Percentiles rank a stretch among this genome's conserved stretches.
phyloP scores from a whole-genome alignment of 352 stramenopile genomes.

The Globisporangium alternatum region DNA sequence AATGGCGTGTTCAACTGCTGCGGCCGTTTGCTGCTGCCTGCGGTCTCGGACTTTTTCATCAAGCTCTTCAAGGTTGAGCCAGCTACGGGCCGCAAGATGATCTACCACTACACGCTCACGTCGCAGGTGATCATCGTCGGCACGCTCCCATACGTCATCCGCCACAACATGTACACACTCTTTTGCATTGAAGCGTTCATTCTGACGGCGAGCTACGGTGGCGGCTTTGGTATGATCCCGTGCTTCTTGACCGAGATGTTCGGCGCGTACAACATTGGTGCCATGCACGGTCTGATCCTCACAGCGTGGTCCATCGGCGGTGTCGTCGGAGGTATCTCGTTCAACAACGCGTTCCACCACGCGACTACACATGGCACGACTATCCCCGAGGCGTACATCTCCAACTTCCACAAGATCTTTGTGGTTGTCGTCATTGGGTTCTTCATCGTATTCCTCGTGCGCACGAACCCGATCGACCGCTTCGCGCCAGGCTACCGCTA shows the following conservation, averaged over 20 bases:
- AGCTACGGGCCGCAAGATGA: constrained; percentile 47
- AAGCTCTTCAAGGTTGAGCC: constrained; percentile 42
- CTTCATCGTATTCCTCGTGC: constrained; percentile 56
- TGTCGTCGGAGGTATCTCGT: constrained; percentile 67
- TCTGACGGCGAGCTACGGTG: constrained; percentile 66
- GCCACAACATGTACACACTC: constrained; percentile 45
- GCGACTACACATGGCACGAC: constrained; percentile 31
- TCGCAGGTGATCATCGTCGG: constrained; percentile 62
- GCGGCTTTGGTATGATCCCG: constrained; percentile 71
- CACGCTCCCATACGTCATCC: constrained; percentile 61
- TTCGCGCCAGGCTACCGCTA: constrained; percentile 66
- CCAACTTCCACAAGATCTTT: constrained; percentile 66
- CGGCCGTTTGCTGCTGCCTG: constrained; percentile 44
- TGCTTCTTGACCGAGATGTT: constrained; percentile 82
- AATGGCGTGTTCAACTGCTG: constrained; percentile 61
- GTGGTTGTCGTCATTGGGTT: constrained; percentile 54
- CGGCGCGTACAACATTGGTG: constrained; percentile 77
- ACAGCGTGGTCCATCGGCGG: constrained; percentile 77
- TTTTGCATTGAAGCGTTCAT: constrained; percentile 68
- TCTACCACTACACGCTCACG: constrained; percentile 58
- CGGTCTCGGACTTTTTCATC: constrained; percentile 44
- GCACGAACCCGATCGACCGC: constrained; percentile 60
- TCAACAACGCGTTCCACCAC: constrained; percentile 57
- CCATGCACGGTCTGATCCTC: constrained; percentile 72
- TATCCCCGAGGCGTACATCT: constrained; percentile 53